phyloP scores from a whole-genome alignment of 2,329 filamentous ascomycete species.

The Cordyceps cateniannulata region DNA sequence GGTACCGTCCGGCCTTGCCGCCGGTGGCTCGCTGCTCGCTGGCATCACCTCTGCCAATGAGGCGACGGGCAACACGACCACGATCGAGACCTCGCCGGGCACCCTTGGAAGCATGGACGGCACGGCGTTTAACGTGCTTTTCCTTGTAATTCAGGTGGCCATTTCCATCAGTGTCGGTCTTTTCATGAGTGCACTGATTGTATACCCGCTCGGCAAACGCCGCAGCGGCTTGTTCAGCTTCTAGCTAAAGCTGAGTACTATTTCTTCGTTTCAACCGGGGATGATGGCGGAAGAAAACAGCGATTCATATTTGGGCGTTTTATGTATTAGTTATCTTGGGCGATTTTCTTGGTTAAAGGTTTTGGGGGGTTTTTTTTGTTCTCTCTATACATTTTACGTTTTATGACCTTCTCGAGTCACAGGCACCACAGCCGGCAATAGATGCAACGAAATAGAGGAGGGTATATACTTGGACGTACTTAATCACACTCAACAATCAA shows the following conservation, averaged over 20 bases:
- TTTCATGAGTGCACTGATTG: conserved; percentile 48
- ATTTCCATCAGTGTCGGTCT: conserved; percentile 57
- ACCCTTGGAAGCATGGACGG: conserved; percentile 29
- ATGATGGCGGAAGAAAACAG: background rate
- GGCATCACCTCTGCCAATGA: conserved; percentile 51
- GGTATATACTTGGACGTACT: no score
- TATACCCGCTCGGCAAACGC: conserved; percentile 52
- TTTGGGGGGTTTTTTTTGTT: background rate
- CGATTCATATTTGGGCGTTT: conserved; percentile 7
- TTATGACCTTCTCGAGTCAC: background rate
- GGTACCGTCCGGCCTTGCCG: conserved; percentile 57
- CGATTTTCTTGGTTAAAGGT: background rate
- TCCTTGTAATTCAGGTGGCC: conserved; percentile 54
- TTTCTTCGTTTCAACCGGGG: background rate
- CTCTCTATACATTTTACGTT: background rate
- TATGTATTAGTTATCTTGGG: background rate
- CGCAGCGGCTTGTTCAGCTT: conserved; percentile 52
- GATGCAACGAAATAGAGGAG: background rate
- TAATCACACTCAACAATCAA: no score
- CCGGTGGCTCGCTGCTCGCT: conserved; percentile 50
- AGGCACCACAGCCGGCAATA: background rate
- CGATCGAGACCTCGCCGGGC: conserved; percentile 18
- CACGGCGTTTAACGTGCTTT: conserved; percentile 47
- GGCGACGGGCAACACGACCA: conserved; percentile 39
- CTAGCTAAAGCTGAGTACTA: conserved; percentile 20